Percentiles rank a stretch among this genome's conserved stretches.
Conservation (phyloP, 805 yeast species). For the Ascoidea asiatica region DNA sequence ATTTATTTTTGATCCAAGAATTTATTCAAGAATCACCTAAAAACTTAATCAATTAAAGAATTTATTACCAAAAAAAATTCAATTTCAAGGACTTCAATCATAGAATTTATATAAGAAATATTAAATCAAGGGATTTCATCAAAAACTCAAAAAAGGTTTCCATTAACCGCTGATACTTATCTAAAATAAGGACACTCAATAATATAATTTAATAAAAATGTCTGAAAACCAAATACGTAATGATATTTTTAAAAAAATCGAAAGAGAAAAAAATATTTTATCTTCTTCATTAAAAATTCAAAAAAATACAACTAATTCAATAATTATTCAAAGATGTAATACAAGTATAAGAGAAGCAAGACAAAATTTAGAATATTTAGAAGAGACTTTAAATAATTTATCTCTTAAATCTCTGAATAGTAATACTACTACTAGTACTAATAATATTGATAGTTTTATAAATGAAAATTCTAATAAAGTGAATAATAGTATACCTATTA, state of each 20-base stretch:
- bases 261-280: constrained; percentile 76
- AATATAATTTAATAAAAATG: no score
- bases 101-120: no score
- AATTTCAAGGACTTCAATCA: no score
- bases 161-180: no score
- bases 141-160: no score
- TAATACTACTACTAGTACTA: background rate
- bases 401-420: constrained; percentile 4
- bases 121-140: no score
- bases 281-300: constrained; percentile 76
- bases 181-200: no score
- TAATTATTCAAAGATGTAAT: constrained; percentile 84
- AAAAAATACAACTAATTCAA: constrained; percentile 63
- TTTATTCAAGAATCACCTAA: no score
- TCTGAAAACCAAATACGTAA: constrained; percentile 27
- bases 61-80: no score
- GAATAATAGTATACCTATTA: no score
- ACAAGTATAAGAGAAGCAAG: constrained; percentile 84
- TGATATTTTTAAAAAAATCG: constrained; percentile 77
- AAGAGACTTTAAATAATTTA: constrained; percentile 59
- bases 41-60: no score
- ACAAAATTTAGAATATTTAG: constrained; percentile 78
- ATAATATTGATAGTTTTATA: background rate
- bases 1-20: no score
- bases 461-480: constrained; percentile 6